Base-by-base conservation (phyloP, 2,329 filamentous ascomycete genomes). In the Periconia sp. region DNA sequence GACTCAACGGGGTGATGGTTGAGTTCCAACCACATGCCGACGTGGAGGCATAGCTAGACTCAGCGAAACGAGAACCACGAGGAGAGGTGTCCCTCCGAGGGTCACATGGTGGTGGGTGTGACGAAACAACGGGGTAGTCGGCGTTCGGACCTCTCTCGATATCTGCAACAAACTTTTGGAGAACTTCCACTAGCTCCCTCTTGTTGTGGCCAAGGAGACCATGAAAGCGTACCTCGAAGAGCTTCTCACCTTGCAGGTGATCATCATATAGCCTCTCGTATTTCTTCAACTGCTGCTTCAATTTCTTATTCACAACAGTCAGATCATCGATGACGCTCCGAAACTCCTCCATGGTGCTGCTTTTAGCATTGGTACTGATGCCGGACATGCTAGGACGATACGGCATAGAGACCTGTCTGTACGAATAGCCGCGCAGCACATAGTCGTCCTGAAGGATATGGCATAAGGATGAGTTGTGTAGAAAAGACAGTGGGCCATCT, bases 271-370 rank as follows among this genome's bases (percentile, higher is more conserved):
- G 75, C 57, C 85, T 85, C 69, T 89, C 88, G 57, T 90, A 90
- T 49, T 84, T 86, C 63, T 84, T 88, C 50, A 95, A 65, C 63
- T 86, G 85, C 61, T 88, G 85, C 74, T 87, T 91, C 56, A 95
- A 72, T 48, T 85, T 87, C 69, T 91, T 90, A 68, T 93, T 95
- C 67, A 92, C 88, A 27, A 95, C 79, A 0, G 91, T 95, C 53
- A 95, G 74, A 68, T 95, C 91, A 63, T 95, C 91, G 45, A 95
- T 95, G 15, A 95, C 90, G 60, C 88, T 88, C 45, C 91, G 82
- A 56, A 86, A 92, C 52, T 92, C 90, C 52, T 90, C 89, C 27
- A 83, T 85, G 47, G 86, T 87, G 66, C 84, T 89, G 30, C 8
- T 27, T 5, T 8, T 3, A 27, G 76, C 77, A 42, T 76, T 74